Base-by-base conservation (phyloP, 2,329 filamentous ascomycete genomes). In the Juglanconis juglandina region DNA sequence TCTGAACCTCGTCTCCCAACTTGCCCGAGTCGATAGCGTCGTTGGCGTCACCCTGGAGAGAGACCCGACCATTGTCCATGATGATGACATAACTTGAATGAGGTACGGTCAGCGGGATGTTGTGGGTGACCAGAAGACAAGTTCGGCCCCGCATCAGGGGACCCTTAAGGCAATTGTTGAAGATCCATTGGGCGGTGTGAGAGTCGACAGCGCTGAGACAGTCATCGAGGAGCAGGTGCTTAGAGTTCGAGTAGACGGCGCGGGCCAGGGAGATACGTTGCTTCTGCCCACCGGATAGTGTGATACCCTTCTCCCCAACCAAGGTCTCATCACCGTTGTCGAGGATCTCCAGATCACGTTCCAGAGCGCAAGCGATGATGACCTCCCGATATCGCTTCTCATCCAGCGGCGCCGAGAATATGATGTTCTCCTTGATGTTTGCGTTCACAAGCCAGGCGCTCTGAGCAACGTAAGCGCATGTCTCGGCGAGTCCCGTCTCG, bases 181-280 rank as follows among this genome's bases (percentile, higher is more conserved):
- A 98, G 66, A 99, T 98, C 88, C 96, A 97, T 73, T 97, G 96
- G 2, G 93, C 93, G 0, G 95, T 98, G 69, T 99, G 95, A 3
- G 95, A 96, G 73, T 99, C 95, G 39, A 99, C 95, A 34, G 95
- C 95, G 70, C 93, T 97, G 48, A 99, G 82, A 65, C 96, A 96
- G 73, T 99, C 95, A 70, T 99, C 95, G 53, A 99, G 82, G 10
- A 99, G 83, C 14, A 99, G 77, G 73, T 98, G 94, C 56, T 88
- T 89, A 5, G 93, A 96, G 74, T 92, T 94, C 66, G 92, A 96
- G 76, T 99, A 99, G n/a, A 99, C 82, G 1, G 95, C 95, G 66
- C 95, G 88, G n/a, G 95, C 95, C 49, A 99, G 83, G 13, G 94
- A 97, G 55, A 99, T 98, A 61, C 95, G 88, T 75, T 99, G 95